These are phyloP conservation scores for Handroanthus guayacan DNA, from an alignment of 257 asterid species.

Conservation along the genomic window DNA sequence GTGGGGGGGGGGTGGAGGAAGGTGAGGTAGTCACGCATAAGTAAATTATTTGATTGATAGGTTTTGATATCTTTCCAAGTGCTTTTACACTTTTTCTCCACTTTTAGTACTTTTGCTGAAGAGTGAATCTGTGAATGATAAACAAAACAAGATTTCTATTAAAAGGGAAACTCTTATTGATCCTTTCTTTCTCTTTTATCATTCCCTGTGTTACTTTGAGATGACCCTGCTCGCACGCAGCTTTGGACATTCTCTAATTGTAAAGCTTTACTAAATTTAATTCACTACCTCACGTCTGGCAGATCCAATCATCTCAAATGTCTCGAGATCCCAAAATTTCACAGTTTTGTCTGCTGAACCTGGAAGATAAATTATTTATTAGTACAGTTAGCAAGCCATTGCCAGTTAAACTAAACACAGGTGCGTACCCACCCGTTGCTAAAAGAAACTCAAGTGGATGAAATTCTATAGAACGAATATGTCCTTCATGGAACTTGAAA, in stretches of 20 bases:
- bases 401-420: conserved; percentile 19
- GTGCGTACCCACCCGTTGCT: conserved; percentile 77
- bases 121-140: conserved; percentile 14
- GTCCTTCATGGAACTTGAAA: conserved; percentile 95
- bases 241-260: conserved; percentile 8
- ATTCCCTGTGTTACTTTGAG: conserved; percentile 11
- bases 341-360: conserved; percentile 99
- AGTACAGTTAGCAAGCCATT: conserved; percentile 14
- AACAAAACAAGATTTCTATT: background rate
- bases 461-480: conserved; percentile 87
- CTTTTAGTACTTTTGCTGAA: conserved; percentile 1
- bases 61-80: conserved; percentile 31
- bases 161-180: background rate
- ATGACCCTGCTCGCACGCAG: conserved; percentile 22
- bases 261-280: conserved; percentile 23
- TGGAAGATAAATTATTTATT: conserved; percentile 42
- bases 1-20: background rate
- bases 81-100: background rate
- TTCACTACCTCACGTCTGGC: conserved; percentile 82
- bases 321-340: conserved; percentile 98
- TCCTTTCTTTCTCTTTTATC: conserved; percentile 6
- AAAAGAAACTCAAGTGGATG: conserved; percentile 97
- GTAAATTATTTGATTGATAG: background rate
- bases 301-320: conserved; percentile 99
- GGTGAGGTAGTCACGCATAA: conserved; percentile 9